Base-by-base conservation (phyloP, 805 yeast genomes). In the Cyberlindnera subsufficiens region DNA sequence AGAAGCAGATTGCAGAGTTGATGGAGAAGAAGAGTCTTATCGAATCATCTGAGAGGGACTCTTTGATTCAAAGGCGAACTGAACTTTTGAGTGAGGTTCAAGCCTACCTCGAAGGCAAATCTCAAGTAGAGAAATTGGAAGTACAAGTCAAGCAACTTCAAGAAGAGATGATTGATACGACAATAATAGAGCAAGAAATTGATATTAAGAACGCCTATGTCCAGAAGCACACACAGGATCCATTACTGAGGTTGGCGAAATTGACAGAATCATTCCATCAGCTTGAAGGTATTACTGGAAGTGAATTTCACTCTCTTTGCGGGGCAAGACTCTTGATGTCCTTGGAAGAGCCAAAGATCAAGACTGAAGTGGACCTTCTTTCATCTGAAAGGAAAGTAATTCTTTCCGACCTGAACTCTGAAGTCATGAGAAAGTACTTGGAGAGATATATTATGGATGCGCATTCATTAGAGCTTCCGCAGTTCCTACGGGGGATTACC, bases 151-250 rank as follows among this genome's bases (percentile, higher is more conserved):
- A 42, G 7, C 44, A 45, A 9, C 14, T 51, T 4, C 19, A 40
- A 1, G 34, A 41, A 1, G 29, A 46, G 29, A n/a, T 32, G 3
- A 38, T 50, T 8, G 54, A 56, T 31, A 51, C 52, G 8, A 43
- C 49, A 9, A 39, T 35, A 1, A 29, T 56, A 16, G 56, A 54
- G 38, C 40, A 41, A 11, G 57, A 51, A 16, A 44, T 56, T 9
- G 34, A 30, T 5, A 32, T 15, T 4, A 53, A 53, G 39, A 25
- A 40, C 16, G 17, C 32, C 8, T 46, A 25, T 30, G 29, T 55
- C 7, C 47, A 49, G 32, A 47, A 47, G 38, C 51, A 52, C 20
- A 44, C 45, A n/a, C 53, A 52, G 31, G 56, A 56, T 22, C 58
- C 57, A 20, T 9, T 37, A 5, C 30, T 38, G 4, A 46, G 55